Conservation (phyloP, 768 basidiomycete species). For the Rhodotorula paludigena region DNA sequence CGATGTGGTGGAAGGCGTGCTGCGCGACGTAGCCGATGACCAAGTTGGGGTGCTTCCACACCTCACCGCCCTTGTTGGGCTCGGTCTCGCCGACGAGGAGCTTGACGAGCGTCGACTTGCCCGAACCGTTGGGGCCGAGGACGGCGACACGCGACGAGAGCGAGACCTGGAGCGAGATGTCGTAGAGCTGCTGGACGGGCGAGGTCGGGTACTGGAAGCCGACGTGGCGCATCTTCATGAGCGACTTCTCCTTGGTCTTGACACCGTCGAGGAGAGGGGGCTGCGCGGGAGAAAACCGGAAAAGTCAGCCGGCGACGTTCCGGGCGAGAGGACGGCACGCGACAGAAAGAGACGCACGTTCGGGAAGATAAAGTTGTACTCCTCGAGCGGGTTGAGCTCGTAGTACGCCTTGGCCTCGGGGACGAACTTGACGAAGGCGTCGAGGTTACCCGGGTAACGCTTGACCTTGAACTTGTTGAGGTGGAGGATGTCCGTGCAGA, state of each 20-base stretch:
- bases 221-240: conserved; percentile 83
- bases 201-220: conserved; percentile 92
- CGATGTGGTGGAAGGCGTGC: conserved; percentile 62
- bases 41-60: conserved; percentile 88
- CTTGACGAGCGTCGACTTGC: conserved; percentile 94
- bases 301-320: no score
- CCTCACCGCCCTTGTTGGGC: conserved; percentile 85
- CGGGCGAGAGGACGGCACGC: no score
- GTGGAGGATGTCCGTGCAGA: conserved; percentile 94
- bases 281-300: conserved; percentile 50
- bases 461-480: conserved; percentile 70
- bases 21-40: conserved; percentile 97
- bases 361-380: conserved; percentile 82
- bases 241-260: conserved; percentile 56
- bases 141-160: conserved; percentile 97
- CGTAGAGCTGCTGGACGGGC: conserved; percentile 70
- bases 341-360: conserved; percentile 71
- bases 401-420: conserved; percentile 97
- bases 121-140: conserved; percentile 98
- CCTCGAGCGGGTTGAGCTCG: conserved; percentile 66
- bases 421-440: conserved; percentile 78
- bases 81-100: conserved; percentile 85
- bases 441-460: conserved; percentile 87
- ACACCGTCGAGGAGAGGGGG: conserved; percentile 96
- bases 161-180: conserved; percentile 86